These are phyloP conservation scores for Microthlaspi erraticum DNA, from an alignment of 345 rosid species.

Conservation along the genomic window DNA sequence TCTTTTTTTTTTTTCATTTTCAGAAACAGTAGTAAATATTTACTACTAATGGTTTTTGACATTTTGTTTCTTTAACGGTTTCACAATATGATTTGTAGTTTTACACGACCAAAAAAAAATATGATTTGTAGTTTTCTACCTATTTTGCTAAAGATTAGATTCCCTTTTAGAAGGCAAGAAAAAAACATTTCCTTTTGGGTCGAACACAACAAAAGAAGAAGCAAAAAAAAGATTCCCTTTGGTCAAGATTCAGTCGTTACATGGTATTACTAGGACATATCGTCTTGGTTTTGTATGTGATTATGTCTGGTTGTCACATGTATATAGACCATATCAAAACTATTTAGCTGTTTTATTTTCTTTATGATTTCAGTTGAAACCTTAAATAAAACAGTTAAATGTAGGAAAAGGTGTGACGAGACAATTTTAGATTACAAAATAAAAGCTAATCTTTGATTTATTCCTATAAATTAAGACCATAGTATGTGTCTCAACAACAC, in stretches of 20 bases:
- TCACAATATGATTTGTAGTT: not conserved
- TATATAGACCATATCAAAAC: too few relatives aligned
- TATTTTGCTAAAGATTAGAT: slow-evolving; percentile 22
- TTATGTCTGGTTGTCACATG: not conserved
- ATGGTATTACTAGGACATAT: not conserved
- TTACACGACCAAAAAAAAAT: too few relatives aligned
- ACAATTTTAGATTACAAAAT: too few relatives aligned
- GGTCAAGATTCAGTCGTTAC: slow-evolving; percentile 10
- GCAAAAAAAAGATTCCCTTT: slow-evolving; percentile 2
- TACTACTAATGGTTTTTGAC: too few relatives aligned
- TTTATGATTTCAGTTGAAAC: too few relatives aligned
- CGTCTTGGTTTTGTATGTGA: not conserved
- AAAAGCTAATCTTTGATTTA: not conserved
- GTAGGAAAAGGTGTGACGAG: too few relatives aligned
- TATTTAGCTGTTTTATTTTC: too few relatives aligned
- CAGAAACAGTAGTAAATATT: too few relatives aligned
- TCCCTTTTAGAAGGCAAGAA: slow-evolving; percentile 8
- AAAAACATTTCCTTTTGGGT: slow-evolving; percentile 31
- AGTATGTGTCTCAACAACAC: not conserved
- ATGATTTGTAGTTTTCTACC: not conserved
- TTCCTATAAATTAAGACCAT: too few relatives aligned
- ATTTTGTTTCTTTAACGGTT: not conserved
- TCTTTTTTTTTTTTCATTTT: not conserved
- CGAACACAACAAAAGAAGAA: not conserved
- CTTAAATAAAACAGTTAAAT: too few relatives aligned